Conservation (phyloP, 2,329 filamentous ascomycete species). For the Cercospora nicotianae region DNA sequence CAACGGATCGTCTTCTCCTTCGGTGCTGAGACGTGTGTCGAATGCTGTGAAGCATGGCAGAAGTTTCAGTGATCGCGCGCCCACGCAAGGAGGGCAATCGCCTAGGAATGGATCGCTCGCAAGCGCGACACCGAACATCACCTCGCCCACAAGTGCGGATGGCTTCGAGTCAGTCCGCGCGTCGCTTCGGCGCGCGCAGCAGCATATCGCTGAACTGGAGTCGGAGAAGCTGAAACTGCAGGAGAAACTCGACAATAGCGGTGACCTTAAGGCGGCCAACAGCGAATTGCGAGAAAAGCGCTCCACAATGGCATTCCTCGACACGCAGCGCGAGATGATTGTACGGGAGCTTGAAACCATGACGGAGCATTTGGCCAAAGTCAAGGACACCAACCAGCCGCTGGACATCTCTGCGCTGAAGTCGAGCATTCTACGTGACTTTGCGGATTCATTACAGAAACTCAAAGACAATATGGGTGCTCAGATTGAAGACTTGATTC, state of each 20-base stretch:
- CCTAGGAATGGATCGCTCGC: slow-evolving; percentile 45
- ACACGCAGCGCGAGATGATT: slow-evolving; percentile 93
- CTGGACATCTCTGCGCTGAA: slow-evolving; percentile 74
- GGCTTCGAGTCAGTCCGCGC: slow-evolving; percentile 26
- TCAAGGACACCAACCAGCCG: slow-evolving; percentile 77
- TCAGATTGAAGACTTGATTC: slow-evolving; percentile 84
- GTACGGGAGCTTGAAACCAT: slow-evolving; percentile 87
- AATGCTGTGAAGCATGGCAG: slow-evolving; percentile 92
- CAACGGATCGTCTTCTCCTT: slow-evolving; percentile 48
- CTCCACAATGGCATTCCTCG: slow-evolving; percentile 90
- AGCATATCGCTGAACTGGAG: slow-evolving; percentile 74
- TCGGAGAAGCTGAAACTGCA: slow-evolving; percentile 65
- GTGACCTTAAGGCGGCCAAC: slow-evolving; percentile 72
- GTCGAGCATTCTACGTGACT: slow-evolving; percentile 61
- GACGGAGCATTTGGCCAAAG: slow-evolving; percentile 81
- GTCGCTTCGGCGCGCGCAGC: slow-evolving; percentile 27
- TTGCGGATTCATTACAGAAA: slow-evolving; percentile 61
- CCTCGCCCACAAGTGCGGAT: slow-evolving; percentile 26
- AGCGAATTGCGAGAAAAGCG: slow-evolving; percentile 88
- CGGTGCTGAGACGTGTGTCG: slow-evolving; percentile 83
- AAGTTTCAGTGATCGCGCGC: slow-evolving; percentile 69
- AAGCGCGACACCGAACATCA: slow-evolving; percentile 27
- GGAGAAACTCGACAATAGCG: slow-evolving; percentile 57
- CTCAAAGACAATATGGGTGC: slow-evolving; percentile 76
- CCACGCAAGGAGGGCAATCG: slow-evolving; percentile 29